A percentile compares a stretch with the other conserved stretches of the same genome.
phyloP scores from a whole-genome alignment of 371 early-diverging fungal species.

The Apophysomyces variabilis region DNA sequence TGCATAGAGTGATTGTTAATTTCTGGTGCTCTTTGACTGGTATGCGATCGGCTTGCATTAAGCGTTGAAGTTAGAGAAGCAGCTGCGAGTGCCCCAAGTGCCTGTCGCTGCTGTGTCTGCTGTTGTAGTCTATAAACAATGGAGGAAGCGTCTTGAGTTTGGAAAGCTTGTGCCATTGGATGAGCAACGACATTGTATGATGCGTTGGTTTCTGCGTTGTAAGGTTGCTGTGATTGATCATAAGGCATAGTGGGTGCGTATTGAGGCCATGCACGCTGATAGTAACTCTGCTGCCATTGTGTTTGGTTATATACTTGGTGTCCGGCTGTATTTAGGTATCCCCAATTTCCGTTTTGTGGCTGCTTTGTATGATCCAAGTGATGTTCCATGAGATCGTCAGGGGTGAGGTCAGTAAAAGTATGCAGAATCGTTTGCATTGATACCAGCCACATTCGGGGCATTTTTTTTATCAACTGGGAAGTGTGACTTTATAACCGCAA shows the following conservation, averaged over 20 bases:
- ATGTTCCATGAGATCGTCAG: not conserved
- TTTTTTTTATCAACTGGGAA: no score
- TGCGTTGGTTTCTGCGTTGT: not conserved
- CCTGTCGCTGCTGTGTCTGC: slow-evolving; percentile 37
- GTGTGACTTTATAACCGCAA: no score
- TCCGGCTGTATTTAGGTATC: not conserved
- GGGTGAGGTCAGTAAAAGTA: not conserved
- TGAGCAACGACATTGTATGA: not conserved
- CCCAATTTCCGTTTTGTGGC: not conserved
- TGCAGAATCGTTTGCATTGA: no score
- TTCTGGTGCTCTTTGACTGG: slow-evolving; percentile 11
- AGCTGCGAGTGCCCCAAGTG: slow-evolving; percentile 31
- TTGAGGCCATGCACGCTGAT: not conserved
- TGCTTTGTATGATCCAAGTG: not conserved
- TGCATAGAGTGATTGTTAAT: slow-evolving; percentile 10
- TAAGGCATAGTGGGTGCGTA: not conserved
- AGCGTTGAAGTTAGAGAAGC: slow-evolving; percentile 31
- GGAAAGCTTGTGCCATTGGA: not conserved
- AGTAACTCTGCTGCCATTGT: not conserved
- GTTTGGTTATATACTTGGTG: not conserved
- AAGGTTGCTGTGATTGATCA: not conserved
- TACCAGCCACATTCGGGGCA: no score
- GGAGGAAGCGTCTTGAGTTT: slow-evolving; percentile 16
- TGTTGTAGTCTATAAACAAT: slow-evolving; percentile 35
- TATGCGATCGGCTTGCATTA: slow-evolving; percentile 7